phyloP scores from a whole-genome alignment of 2,329 filamentous ascomycete genomes.

The Leptosphaerulina australis region DNA sequence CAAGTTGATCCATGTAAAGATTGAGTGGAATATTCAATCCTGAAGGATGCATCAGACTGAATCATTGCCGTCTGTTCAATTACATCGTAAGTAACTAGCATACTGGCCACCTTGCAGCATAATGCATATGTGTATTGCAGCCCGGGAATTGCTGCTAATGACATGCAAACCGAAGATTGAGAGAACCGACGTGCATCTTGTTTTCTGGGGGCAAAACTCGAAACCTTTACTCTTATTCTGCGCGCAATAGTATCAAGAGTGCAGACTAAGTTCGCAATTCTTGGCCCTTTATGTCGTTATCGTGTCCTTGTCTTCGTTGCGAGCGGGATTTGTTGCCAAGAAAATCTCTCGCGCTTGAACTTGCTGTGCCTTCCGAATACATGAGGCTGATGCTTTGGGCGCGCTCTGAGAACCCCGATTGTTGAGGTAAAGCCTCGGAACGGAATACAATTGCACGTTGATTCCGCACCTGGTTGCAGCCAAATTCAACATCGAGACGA shows the following conservation, averaged over 20 bases:
- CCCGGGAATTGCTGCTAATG: neutral
- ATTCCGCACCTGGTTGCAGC: neutral
- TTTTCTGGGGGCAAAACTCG: no score
- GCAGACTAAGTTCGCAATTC: neutral
- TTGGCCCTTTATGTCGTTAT: neutral
- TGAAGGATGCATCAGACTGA: neutral
- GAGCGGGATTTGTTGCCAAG: no score
- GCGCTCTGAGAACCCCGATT: neutral
- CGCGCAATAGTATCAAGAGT: neutral
- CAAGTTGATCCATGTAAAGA: no score
- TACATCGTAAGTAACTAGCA: neutral
- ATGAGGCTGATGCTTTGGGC: neutral
- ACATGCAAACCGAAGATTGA: no score
- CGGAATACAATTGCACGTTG: conserved; percentile 1
- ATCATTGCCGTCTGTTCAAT: neutral
- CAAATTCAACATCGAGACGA: neutral
- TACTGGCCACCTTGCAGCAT: conserved; percentile 7
- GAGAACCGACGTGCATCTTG: no score
- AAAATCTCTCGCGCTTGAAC: no score
- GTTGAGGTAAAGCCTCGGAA: neutral
- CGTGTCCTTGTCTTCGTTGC: conserved; percentile 1
- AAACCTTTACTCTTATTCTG: no score
- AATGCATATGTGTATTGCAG: conserved; percentile 3
- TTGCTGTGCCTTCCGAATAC: neutral
- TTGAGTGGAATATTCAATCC: no score